phyloP scores from a whole-genome alignment of 2,329 filamentous ascomycete genomes.

The Neofusicoccum umdonicola region DNA sequence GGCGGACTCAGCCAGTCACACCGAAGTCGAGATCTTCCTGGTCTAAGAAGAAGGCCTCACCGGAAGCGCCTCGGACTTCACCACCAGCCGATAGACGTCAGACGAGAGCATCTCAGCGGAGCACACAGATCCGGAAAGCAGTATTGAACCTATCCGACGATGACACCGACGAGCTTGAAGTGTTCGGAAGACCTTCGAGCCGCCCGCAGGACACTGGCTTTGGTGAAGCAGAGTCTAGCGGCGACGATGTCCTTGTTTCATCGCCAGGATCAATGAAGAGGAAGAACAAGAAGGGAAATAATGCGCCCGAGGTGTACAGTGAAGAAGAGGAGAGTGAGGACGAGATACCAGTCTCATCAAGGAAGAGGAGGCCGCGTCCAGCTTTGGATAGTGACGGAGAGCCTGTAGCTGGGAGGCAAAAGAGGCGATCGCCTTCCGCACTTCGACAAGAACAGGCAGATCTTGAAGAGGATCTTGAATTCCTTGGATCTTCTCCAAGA shows the following conservation, averaged over 20 bases:
- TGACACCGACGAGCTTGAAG: not conserved
- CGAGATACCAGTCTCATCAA: not conserved
- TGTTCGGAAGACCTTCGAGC: not conserved
- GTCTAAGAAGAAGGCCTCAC: not conserved
- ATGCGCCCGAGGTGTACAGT: not conserved
- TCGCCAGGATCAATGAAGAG: conserved; percentile 6
- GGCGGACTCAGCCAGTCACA: not conserved
- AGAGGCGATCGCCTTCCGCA: conserved; percentile 3
- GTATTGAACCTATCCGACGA: not conserved
- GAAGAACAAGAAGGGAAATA: not conserved
- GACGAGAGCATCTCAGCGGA: not conserved
- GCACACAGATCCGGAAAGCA: not conserved
- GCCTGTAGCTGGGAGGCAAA: conserved; percentile 9
- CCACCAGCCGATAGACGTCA: not conserved
- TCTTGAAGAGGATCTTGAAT: conserved; percentile 46
- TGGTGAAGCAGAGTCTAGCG: conserved; percentile 15
- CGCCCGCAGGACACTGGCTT: not conserved
- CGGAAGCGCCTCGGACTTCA: not conserved
- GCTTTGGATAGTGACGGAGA: conserved; percentile 25
- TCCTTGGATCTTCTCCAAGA: conserved; percentile 37
- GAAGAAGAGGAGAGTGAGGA: conserved; percentile 21
- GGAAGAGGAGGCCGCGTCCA: conserved; percentile 18
- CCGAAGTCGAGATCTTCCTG: not conserved
- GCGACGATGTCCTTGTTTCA: conserved; percentile 18
- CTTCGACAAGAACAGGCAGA: conserved; percentile 39